Evolutionary conservation across 2,329 filamentous ascomycete species (phyloP).

Genomic region (Pestalotiopsis sp.): DNA sequence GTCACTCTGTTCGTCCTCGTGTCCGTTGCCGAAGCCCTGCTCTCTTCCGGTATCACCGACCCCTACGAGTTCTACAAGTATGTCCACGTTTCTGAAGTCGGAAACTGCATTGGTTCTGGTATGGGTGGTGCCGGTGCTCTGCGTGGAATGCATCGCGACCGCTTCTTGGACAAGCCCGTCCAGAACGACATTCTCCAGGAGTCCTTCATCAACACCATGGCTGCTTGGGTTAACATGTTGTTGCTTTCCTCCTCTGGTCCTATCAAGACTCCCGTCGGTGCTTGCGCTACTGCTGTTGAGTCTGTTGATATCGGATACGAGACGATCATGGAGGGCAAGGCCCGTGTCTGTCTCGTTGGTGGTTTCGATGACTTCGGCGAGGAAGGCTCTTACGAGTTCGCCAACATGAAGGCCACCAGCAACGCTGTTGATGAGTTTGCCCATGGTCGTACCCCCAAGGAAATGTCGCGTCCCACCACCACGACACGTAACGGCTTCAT

Average conservation of each 20-base stretch:
- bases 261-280: constrained; percentile 98
- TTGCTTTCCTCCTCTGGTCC: constrained; percentile 94
- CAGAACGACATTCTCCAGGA: constrained; percentile 99
- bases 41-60: constrained; percentile 94
- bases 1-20: constrained; percentile 95
- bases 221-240: constrained; percentile 99
- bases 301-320: constrained; percentile 98
- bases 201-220: constrained; percentile 99
- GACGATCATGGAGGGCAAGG: constrained; percentile 98
- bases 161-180: constrained; percentile 93
- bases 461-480: constrained; percentile 97
- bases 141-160: constrained; percentile 97
- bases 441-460: constrained; percentile 89
- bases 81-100: constrained; percentile 95
- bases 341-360: constrained; percentile 94
- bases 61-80: constrained; percentile 99
- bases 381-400: constrained; percentile 98
- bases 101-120: constrained; percentile 97
- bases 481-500: constrained; percentile 98
- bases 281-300: constrained; percentile 95
- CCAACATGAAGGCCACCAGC: constrained; percentile 99
- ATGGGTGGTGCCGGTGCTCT: constrained; percentile 94
- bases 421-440: constrained; percentile 96
- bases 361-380: constrained; percentile 99
- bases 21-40: constrained; percentile 86